These are phyloP conservation scores for Typha latifolia DNA, from an alignment of 176 grass and related monocot genomes.

Conservation along the genomic window DNA sequence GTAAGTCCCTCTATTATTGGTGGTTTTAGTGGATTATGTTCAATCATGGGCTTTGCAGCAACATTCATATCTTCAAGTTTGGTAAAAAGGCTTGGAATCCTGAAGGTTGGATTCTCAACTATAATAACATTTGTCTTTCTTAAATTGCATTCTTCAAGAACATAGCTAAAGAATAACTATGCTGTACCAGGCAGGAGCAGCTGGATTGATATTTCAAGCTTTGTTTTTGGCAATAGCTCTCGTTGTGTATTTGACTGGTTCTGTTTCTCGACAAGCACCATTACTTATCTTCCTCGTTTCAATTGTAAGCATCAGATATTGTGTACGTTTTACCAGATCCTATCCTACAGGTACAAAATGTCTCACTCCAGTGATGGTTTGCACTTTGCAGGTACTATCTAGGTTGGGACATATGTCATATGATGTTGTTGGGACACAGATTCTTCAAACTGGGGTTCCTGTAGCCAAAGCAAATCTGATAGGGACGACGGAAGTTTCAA, in stretches of 20 bases:
- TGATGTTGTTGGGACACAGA: conserved; percentile 91
- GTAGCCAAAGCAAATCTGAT: conserved; percentile 92
- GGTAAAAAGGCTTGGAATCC: conserved; percentile 52
- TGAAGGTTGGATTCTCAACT: conserved; percentile 52
- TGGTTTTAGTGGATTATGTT: conserved; percentile 84
- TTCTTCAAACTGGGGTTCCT: conserved; percentile 85
- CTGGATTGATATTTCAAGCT: conserved; percentile 96
- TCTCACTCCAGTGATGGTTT: conserved; percentile 15
- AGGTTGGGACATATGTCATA: conserved; percentile 95
- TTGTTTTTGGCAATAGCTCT: conserved; percentile 64
- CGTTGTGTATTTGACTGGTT: conserved; percentile 65
- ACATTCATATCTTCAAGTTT: conserved; percentile 80
- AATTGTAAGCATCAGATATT: conserved; percentile 47
- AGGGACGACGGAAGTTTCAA: conserved; percentile 80
- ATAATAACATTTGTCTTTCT: conserved; percentile 3
- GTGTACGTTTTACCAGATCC: conserved; percentile 12
- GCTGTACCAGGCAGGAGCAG: conserved; percentile 68
- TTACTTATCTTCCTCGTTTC: conserved; percentile 78
- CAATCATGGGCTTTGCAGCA: conserved; percentile 90
- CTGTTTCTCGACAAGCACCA: conserved; percentile 48
- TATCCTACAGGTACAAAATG: background rate
- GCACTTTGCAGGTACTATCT: conserved; percentile 65
- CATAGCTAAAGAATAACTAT: background rate
- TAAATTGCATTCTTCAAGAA: background rate
- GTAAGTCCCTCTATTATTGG: conserved; percentile 85